Evolutionary conservation across 83 land plant species (phyloP).

Genomic region (Thuja plicata): DNA sequence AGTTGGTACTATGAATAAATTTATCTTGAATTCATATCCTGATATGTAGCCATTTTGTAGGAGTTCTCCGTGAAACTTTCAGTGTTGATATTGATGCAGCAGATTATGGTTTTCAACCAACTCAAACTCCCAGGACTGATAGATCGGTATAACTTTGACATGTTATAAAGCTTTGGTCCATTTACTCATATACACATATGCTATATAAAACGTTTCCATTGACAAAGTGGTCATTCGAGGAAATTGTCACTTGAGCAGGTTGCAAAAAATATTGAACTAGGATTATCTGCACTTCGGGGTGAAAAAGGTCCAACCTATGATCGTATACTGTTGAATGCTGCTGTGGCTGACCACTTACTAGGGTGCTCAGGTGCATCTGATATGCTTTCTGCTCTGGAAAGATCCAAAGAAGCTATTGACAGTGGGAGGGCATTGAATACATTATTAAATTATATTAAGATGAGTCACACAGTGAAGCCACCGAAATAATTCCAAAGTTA

Average conservation of each 20-base stretch:
- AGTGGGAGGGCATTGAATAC: conserved; percentile 83
- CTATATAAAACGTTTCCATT: neutral
- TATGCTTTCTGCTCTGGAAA: conserved; percentile 53
- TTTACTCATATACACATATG: neutral
- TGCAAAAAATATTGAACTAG: conserved; percentile 75
- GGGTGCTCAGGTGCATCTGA: conserved; percentile 92
- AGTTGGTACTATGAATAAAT: neutral
- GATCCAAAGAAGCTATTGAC: conserved; percentile 96
- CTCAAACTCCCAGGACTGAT: conserved; percentile 91
- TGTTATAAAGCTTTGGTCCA: neutral
- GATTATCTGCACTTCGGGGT: conserved; percentile 85
- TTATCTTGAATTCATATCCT: neutral
- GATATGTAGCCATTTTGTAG: conserved; percentile 37
- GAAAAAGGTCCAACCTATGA: conserved; percentile 95
- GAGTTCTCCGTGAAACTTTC: conserved; percentile 83
- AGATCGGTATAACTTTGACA: conserved; percentile 65
- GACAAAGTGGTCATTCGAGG: neutral
- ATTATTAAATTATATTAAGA: conserved; percentile 70
- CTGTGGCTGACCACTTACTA: conserved; percentile 84
- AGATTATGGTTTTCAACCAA: conserved; percentile 91
- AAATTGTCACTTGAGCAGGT: conserved; percentile 43
- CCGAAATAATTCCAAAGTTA: neutral
- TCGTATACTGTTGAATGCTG: conserved; percentile 92
- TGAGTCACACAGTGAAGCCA: conserved; percentile 44
- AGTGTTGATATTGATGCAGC: conserved; percentile 62